Percentiles rank a stretch among this genome's conserved stretches.
These are phyloP conservation scores for Triticum timopheevii DNA, from an alignment of 176 grass and related monocot genomes.

Conservation along the genomic window DNA sequence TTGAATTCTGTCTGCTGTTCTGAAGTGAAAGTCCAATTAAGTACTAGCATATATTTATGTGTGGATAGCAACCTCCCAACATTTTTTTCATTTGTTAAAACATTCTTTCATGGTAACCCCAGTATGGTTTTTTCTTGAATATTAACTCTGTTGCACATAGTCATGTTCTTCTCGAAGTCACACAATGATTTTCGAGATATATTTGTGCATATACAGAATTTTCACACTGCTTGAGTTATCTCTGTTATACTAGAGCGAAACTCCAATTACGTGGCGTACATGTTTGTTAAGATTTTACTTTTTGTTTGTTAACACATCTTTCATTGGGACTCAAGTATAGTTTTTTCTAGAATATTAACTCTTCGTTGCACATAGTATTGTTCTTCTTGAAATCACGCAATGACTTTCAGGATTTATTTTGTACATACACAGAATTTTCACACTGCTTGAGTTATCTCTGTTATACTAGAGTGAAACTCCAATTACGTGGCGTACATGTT, in stretches of 20 bases:
- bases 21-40: conserved; percentile 9
- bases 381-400: no score
- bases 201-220: conserved; percentile 43
- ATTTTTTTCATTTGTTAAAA: neutral
- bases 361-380: no score
- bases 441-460: no score
- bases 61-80: neutral
- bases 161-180: conserved; percentile 28
- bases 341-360: no score
- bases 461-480: no score
- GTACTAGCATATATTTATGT: neutral
- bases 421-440: no score
- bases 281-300: neutral
- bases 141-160: conserved; percentile 33
- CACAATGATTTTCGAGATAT: conserved; percentile 33
- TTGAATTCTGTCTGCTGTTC: conserved; percentile 18
- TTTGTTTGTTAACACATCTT: neutral
- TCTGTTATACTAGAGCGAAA: conserved; percentile 37
- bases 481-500: no score
- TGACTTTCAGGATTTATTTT: no score
- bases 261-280: conserved; percentile 44
- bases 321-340: neutral
- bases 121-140: neutral
- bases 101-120: neutral
- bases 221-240: conserved; percentile 60